These are phyloP conservation scores for Abelmoschus esculentus DNA, from an alignment of 345 rosid genomes.

Conservation along the genomic window DNA sequence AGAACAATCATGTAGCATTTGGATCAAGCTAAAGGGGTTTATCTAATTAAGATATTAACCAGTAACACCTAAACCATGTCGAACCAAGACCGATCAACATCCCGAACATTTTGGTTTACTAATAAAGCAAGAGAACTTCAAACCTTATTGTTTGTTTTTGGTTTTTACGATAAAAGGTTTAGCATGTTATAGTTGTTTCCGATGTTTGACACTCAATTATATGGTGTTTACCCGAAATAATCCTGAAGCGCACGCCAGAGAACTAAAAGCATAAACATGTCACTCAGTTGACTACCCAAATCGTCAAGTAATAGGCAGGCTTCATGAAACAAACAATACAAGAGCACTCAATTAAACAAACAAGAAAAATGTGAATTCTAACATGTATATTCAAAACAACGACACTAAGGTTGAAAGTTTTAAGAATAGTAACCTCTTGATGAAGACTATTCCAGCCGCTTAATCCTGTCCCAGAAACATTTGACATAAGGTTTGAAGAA, in stretches of 20 bases:
- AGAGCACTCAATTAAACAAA: not conserved
- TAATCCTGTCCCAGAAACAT: conserved; percentile 53
- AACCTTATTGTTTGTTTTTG: not conserved
- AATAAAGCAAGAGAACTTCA: not conserved
- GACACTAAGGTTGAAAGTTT: not conserved
- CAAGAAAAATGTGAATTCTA: not conserved
- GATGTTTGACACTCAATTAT: not conserved
- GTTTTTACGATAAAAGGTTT: not conserved
- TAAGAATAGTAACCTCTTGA: conserved; percentile 50
- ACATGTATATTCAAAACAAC: not conserved
- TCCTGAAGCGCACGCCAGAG: not conserved
- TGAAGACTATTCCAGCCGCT: conserved; percentile 79
- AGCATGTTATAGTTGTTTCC: not conserved
- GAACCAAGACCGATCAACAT: no score
- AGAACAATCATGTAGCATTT: not conserved
- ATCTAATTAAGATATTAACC: no score
- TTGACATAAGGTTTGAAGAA: conserved; percentile 74
- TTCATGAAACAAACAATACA: not conserved
- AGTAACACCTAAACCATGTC: no score
- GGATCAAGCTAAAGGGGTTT: not conserved
- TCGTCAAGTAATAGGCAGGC: not conserved
- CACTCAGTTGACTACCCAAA: conserved; percentile 3
- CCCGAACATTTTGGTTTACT: not conserved
- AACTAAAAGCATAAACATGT: conserved; percentile 5
- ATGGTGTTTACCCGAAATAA: not conserved